Base-by-base conservation (phyloP, 441 rosid species). In the Pelargonium myrrhifolium region DNA sequence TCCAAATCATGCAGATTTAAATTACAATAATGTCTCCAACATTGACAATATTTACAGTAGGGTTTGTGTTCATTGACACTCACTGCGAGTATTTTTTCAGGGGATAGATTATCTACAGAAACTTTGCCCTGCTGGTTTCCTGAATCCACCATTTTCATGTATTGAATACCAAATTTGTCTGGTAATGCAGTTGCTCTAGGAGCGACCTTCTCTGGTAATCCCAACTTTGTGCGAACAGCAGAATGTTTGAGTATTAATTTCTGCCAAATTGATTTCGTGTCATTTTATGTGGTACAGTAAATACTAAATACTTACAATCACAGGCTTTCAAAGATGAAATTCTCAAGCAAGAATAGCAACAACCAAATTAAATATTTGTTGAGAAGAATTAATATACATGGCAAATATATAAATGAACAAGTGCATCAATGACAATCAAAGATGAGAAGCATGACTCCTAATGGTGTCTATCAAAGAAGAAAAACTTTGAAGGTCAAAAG, bases 181-280 rank as follows among this genome's bases (percentile, higher is more conserved):
- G 35, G 35, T 4, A 31, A 5, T 31, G 35, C 0, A 31, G 35
- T 31, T 59, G 64, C 20, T 66, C 74, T 15, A 11, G 80, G 69
- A 69, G 78, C 55, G 31, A 70, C 60, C 60, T 56, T 79, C 42
- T 60, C 68, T 28, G 83, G 85, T 74, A 94, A 73, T 60, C 90
- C 97, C 71, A 94, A 80, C 71, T 74, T 89, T 62, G 75, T 73
- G 58, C 86, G 82, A 60, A 88, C 76, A 62, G 62, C 73, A 67
- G 97, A 89, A 78, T 89, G 80, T 66, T 80, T 85, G 77, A 94
- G 80, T 68, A 80, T 73, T 70, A 87, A 56, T 78, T 87, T 90
- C 99, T 93, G 94, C 85, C 82, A 56, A 58, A 35, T 79, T 35
- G 42, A 68, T 71, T 59, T 11, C 20, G 20, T n/a, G 24, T 58